Conservation (phyloP, 345 rosid genomes). For the Aethionema arabicum region DNA sequence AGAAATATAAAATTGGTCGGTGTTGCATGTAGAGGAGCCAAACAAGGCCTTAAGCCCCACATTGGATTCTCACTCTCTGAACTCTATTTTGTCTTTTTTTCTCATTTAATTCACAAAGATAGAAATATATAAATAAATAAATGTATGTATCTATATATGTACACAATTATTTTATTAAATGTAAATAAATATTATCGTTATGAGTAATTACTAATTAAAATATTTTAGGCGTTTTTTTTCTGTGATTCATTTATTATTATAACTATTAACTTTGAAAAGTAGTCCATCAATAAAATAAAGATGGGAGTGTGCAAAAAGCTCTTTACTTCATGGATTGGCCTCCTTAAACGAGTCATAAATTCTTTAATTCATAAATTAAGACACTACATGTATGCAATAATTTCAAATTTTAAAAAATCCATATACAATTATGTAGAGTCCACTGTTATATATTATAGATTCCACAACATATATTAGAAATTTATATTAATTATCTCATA, state of each 20-base stretch:
- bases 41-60: constrained; percentile 41
- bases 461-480: too few relatives aligned
- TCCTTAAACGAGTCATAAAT: constrained; percentile 34
- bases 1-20: constrained; percentile 29
- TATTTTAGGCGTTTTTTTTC: constrained; percentile 17
- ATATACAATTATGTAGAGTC: too few relatives aligned
- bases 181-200: constrained; percentile 2
- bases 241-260: constrained; percentile 11
- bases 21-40: constrained; percentile 22
- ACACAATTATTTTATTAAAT: neutral
- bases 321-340: constrained; percentile 33
- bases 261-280: neutral
- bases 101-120: constrained; percentile 35
- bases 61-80: constrained; percentile 54
- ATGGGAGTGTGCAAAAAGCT: constrained; percentile 28
- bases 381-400: constrained; percentile 26
- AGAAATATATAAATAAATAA: constrained; percentile 19
- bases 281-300: constrained; percentile 19
- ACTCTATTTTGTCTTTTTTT: constrained; percentile 32
- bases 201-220: constrained; percentile 33
- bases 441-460: too few relatives aligned
- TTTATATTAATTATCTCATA: too few relatives aligned
- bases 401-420: too few relatives aligned
- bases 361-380: constrained; percentile 5
- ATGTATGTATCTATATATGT: constrained; percentile 23